Evolutionary conservation across 2,329 filamentous ascomycete species (phyloP).

Genomic region (Geosmithia putterillii): DNA sequence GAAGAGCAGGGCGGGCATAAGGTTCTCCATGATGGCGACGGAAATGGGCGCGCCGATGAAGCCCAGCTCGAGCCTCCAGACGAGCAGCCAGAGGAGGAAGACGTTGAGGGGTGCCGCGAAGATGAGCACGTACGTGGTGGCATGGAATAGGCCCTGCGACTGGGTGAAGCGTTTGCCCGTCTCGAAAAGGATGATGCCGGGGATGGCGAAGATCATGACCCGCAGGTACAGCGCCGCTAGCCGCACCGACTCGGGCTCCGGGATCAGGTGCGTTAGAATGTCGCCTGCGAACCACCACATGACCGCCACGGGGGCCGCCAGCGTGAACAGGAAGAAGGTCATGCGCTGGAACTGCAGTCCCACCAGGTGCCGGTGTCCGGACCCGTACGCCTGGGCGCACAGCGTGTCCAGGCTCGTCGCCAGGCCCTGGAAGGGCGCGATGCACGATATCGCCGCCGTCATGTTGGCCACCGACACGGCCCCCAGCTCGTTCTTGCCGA

Average conservation of each 20-base stretch:
- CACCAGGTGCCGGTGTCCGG: conserved; percentile 78
- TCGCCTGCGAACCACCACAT: conserved; percentile 58
- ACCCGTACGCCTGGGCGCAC: conserved; percentile 88
- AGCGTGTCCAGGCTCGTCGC: conserved; percentile 86
- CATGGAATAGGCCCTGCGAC: conserved; percentile 69
- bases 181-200: conserved; percentile 68
- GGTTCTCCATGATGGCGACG: conserved; percentile 63
- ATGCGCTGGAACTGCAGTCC: conserved; percentile 73
- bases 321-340: conserved; percentile 61
- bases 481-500: conserved; percentile 50
- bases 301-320: conserved; percentile 60
- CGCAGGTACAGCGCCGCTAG: conserved; percentile 63
- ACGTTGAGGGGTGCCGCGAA: conserved; percentile 67
- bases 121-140: conserved; percentile 65
- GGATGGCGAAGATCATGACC: conserved; percentile 60
- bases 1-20: conserved; percentile 66
- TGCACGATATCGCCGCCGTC: conserved; percentile 69
- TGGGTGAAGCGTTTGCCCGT: conserved; percentile 71
- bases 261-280: conserved; percentile 40
- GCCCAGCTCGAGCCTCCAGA: conserved; percentile 57
- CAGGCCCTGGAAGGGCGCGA: conserved; percentile 70
- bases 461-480: conserved; percentile 47
- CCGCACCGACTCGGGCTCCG: conserved; percentile 45
- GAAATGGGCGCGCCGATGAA: conserved; percentile 77
- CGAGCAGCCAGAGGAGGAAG: conserved; percentile 66